phyloP scores from a whole-genome alignment of 495 filamentous ascomycete species.

The Trichoderma gamsii region DNA sequence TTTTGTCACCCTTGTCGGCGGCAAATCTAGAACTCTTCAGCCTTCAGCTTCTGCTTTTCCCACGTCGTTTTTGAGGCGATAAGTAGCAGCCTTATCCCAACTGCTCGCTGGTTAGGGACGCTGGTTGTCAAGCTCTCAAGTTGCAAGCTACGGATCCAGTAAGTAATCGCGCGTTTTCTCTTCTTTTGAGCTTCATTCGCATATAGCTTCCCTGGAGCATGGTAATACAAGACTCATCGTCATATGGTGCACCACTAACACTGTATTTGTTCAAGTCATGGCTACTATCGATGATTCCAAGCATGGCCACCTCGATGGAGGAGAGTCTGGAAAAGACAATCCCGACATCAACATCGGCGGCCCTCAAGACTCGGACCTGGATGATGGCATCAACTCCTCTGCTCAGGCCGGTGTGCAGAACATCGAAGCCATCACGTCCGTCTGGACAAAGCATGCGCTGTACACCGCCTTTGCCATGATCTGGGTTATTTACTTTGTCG shows the following conservation, averaged over 20 bases:
- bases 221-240: too few species aligned
- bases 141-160: background rate
- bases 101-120: background rate
- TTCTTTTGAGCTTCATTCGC: too few species aligned
- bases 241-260: background rate
- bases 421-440: conserved; percentile 42
- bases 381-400: conserved; percentile 32
- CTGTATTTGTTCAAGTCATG: background rate
- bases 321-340: background rate
- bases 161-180: background rate
- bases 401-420: conserved; percentile 44
- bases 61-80: background rate
- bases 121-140: background rate
- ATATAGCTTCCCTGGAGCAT: too few species aligned
- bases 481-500: conserved; percentile 48
- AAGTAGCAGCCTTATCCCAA: background rate
- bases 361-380: background rate
- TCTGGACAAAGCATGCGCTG: conserved; percentile 39
- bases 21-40: background rate
- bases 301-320: conserved; percentile 12
- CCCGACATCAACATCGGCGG: background rate
- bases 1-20: background rate
- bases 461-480: conserved; percentile 39
- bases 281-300: background rate
- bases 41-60: background rate